A percentile compares a stretch with the other conserved stretches of the same genome.
These are phyloP conservation scores for Xylaria bambusicola DNA, from an alignment of 495 filamentous ascomycete species.

Conservation along the genomic window DNA sequence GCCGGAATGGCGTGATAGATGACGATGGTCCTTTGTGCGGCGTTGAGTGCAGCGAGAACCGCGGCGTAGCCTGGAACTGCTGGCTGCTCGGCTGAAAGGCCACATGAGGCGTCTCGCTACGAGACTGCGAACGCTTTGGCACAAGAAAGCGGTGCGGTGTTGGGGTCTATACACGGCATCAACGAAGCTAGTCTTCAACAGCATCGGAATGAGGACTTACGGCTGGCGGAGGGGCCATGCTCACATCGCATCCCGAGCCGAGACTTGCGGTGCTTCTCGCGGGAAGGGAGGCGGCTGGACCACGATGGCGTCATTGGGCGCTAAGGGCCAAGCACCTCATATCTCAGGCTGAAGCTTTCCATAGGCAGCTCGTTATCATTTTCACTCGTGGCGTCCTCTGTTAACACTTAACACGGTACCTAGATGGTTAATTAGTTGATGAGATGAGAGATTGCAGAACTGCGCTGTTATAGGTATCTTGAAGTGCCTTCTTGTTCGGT, in stretches of 20 bases:
- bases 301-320: conserved; percentile 11
- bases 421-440: neutral
- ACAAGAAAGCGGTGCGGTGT: conserved; percentile 45
- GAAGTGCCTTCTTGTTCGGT: no score
- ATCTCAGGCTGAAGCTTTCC: conserved; percentile 1
- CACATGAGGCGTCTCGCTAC: conserved; percentile 33
- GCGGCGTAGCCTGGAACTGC: conserved; percentile 45
- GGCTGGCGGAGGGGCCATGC: conserved; percentile 31
- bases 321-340: no score
- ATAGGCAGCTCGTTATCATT: neutral
- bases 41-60: conserved; percentile 38
- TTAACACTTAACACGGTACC: no score
- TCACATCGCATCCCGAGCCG: conserved; percentile 5
- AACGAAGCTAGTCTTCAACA: neutral
- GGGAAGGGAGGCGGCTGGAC: neutral
- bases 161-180: conserved; percentile 35
- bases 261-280: neutral
- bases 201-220: conserved; percentile 17
- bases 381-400: neutral
- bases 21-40: conserved; percentile 23
- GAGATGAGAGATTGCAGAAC: no score
- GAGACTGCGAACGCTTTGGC: conserved; percentile 39
- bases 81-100: conserved; percentile 25
- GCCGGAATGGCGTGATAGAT: conserved; percentile 29
- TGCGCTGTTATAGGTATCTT: no score